Base-by-base conservation (phyloP, 192 early-diverging fungal species). In the Podochytrium sp. region DNA sequence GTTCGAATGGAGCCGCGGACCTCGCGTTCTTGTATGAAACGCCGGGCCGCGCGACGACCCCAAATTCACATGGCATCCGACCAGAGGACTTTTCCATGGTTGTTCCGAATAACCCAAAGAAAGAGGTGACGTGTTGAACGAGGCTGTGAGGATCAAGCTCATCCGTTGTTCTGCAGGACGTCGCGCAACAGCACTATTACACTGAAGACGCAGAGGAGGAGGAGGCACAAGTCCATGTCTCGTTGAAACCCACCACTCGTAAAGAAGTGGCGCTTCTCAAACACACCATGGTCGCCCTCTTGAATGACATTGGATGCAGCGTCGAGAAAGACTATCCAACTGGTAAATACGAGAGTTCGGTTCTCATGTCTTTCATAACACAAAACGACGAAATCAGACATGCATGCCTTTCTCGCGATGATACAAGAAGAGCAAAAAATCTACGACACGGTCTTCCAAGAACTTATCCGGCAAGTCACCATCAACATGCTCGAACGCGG, bases 401-500 rank as follows among this genome's bases (percentile, higher is more conserved):
- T 89, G 82, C 85, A 87, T 55, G 78, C 84, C 2, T 87, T 89
- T 53, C 63, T 89, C 37, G 75, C 73, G 35, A 76, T 88, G 33
- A 87, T 87, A 29, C 73, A 78, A 37, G 83, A 89, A 65, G 87
- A 89, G 73, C 84, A 89, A 68, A 80, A 85, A 65, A 86, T 89
- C 68, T 89, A 89, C 75, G 84, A 89, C 72, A 71, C 81, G 2
- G 87, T 89, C 2, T 87, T 89, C 50, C 42, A 66, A 37, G 87
- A 89, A 64, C 52, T 89, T 37, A 83, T 87, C 29, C 79, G 87
- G 27, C 87, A 89, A 71, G 85, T 85, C 10, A 87, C 85, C 18
- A 78, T 86, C 52, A 83, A 87, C 73, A 89, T 89, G 87, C 78
- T 83, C 32, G 87, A 89, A 67, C 80, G 87, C 16, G 87, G 87